Conservation (phyloP, 2,329 filamentous ascomycete genomes). For the Onygenales sp. region DNA sequence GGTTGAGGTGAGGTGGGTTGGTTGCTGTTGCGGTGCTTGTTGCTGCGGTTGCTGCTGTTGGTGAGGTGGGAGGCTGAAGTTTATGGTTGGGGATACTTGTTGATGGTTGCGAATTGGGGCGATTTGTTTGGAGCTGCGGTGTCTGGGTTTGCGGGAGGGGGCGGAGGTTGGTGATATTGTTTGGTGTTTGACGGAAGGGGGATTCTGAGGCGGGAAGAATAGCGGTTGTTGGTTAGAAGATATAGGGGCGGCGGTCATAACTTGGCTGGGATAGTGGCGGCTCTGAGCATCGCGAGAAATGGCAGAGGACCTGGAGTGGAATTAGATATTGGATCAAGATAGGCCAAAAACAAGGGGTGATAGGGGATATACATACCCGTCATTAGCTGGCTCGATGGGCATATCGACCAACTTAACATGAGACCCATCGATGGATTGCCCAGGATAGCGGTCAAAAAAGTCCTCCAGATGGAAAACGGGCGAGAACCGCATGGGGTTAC, state of each 20-base stretch:
- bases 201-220: neutral
- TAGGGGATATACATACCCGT: slow-evolving; percentile 36
- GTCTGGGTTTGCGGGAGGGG: slow-evolving; percentile 2
- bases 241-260: slow-evolving; percentile 4
- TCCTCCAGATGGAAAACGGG: slow-evolving; percentile 78
- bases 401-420: slow-evolving; percentile 64
- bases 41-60: slow-evolving; percentile 5
- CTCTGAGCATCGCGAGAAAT: slow-evolving; percentile 5
- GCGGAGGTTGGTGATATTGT: neutral
- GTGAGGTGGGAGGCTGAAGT: slow-evolving; percentile 11
- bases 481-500: slow-evolving; percentile 61
- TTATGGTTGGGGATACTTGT: slow-evolving; percentile 12
- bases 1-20: slow-evolving; percentile 7
- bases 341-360: neutral
- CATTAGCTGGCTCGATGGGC: slow-evolving; percentile 49
- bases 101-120: neutral
- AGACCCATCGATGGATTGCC: slow-evolving; percentile 61
- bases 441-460: slow-evolving; percentile 76
- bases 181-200: neutral
- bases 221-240: slow-evolving; percentile 7
- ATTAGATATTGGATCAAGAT: neutral
- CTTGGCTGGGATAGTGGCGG: slow-evolving; percentile 5
- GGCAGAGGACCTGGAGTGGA: neutral
- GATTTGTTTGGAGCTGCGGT: slow-evolving; percentile 1
- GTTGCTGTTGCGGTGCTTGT: slow-evolving; percentile 12